Base-by-base conservation (phyloP, 208 protist genomes). In the Willaertia magna region DNA sequence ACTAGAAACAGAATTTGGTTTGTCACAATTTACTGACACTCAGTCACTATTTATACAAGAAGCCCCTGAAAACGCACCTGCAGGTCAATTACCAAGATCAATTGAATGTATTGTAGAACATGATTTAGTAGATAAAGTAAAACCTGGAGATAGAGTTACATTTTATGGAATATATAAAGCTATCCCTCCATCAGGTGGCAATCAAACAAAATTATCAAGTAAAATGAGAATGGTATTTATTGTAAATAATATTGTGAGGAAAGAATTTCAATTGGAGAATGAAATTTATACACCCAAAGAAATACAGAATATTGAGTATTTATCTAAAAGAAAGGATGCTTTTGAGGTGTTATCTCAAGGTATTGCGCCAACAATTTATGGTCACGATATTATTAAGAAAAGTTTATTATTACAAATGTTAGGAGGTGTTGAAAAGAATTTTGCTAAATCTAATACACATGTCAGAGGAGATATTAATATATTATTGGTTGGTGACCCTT, bases 401-500 rank as follows among this genome's bases (percentile, higher is more conserved):
- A 96, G 95, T 0, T 87, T 99, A 20, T 87, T 99, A 6, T 91
- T 99, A 7, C 87, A 98, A 76, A 93, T 99, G 82, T 89, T 99
- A 16, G 98, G 98, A 42, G 98, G 98, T 16, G 91, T 95, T 0
- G 97, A 99, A 90, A 93, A 95, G 22, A 94, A 94, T 74, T 87
- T 96, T 0, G 6, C 44, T 9, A 97, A 96, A 75, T 95, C 97
- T 86, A 95, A 95, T 87, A 93, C 93, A 0, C 97, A 88, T 94
- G 97, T 97, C 61, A 98, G 86, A 89, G 99, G 96, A n/a, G 97
- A 99, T 89, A 98, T 99, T 87, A 99, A 99, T 92, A 88, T 99
- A 3, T 89, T 99, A 0, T 92, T 99, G 85, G 95, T 99, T 34
- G 99, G 99, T 44, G 99, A 99, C 90, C 99, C 99, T 0, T 99